Percentiles rank a stretch among this genome's conserved stretches.
These are phyloP conservation scores for Tylopilus felleus DNA, from an alignment of 768 basidiomycete species.

Conservation along the genomic window DNA sequence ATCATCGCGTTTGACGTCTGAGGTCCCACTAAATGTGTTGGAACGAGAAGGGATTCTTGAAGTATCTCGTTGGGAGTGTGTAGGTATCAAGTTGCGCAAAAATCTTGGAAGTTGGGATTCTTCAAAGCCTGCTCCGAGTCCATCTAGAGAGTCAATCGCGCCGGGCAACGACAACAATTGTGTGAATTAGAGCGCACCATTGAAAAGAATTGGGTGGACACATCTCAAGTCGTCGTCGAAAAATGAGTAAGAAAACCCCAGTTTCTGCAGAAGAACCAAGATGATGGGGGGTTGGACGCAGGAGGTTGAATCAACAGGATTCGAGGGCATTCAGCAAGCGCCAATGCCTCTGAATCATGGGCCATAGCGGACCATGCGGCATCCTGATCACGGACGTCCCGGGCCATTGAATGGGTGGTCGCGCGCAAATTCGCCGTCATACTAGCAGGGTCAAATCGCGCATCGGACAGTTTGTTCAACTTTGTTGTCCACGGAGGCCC, in stretches of 20 bases:
- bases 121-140: neutral
- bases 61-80: neutral
- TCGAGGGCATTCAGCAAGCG: conserved; percentile 1
- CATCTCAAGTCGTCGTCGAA: conserved; percentile 9
- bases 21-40: neutral
- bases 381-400: conserved; percentile 10
- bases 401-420: neutral
- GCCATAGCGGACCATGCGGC: conserved; percentile 24
- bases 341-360: too few species aligned
- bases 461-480: conserved; percentile 8
- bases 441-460: conserved; percentile 5
- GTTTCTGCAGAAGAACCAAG: conserved; percentile 4
- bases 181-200: conserved; percentile 10
- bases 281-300: conserved; percentile 5
- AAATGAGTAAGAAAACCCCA: neutral
- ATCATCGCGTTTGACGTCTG: neutral
- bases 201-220: neutral
- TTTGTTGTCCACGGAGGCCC: conserved; percentile 2
- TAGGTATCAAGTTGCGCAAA: neutral
- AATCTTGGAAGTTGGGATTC: neutral
- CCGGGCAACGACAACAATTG: neutral
- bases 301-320: conserved; percentile 2
- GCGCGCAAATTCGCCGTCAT: neutral
- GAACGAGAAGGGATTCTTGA: neutral
- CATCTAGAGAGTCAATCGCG: conserved; percentile 8